A percentile compares a stretch with the other conserved stretches of the same genome.
Evolutionary conservation across 2,329 filamentous ascomycete genomes (phyloP).

Genomic region (Trichoderma koningiopsis): DNA sequence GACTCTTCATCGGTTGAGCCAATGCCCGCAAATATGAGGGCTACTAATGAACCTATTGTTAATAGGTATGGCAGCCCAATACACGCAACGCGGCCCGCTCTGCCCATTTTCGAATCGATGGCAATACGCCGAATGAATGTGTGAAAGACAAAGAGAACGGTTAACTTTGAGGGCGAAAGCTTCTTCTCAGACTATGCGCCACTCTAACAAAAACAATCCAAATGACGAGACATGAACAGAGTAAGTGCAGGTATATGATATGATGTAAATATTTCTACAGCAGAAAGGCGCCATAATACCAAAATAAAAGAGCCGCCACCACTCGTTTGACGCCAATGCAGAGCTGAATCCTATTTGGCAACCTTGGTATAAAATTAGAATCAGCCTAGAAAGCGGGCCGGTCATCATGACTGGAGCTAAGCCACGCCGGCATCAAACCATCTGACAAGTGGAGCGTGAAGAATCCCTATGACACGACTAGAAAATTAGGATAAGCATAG

Average conservation of each 20-base stretch:
- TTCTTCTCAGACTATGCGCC: neutral
- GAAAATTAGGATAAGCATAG: neutral
- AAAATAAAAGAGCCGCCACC: slow-evolving; percentile 13
- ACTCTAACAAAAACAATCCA: neutral
- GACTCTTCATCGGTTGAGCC: slow-evolving; percentile 17
- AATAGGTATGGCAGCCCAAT: slow-evolving; percentile 15
- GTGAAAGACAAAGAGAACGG: neutral
- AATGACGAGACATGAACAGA: neutral
- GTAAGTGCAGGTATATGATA: neutral
- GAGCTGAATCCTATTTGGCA: neutral
- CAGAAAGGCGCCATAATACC: neutral
- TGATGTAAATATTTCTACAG: neutral
- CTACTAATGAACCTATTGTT: slow-evolving; percentile 15
- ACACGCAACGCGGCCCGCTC: slow-evolving; percentile 6
- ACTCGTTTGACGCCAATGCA: slow-evolving; percentile 5
- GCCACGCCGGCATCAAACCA: slow-evolving; percentile 13
- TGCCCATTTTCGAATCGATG: slow-evolving; percentile 7
- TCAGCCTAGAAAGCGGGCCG: slow-evolving; percentile 21
- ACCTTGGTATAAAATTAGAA: slow-evolving; percentile 11
- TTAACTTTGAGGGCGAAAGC: neutral
- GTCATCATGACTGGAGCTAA: slow-evolving; percentile 6
- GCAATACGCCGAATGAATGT: neutral
- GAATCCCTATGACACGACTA: neutral
- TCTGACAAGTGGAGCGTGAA: slow-evolving; percentile 13
- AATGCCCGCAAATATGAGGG: slow-evolving; percentile 15